Evolutionary conservation across 306 rosid genomes (phyloP).

Genomic region (Crataegus laevigata): DNA sequence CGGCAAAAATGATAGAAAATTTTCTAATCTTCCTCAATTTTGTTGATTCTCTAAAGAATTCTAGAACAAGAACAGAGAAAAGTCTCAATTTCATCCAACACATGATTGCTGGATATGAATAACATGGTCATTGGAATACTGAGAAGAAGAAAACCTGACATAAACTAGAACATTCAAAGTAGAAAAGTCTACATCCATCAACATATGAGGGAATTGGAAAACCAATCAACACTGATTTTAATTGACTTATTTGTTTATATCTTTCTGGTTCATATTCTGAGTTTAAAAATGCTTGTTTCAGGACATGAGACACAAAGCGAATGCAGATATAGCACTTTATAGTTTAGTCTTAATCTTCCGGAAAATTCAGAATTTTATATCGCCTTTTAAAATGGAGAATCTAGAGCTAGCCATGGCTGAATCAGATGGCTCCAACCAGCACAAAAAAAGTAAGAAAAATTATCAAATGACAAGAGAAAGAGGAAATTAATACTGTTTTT

Average conservation of each 20-base stretch:
- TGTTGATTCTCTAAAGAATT: too few species aligned
- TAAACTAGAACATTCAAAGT: not conserved
- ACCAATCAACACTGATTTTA: not conserved
- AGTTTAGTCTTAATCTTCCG: not conserved
- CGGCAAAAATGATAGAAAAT: too few species aligned
- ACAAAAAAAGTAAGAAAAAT: not conserved
- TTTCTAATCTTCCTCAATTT: too few species aligned
- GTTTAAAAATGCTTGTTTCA: conserved; percentile 7
- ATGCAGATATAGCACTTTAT: not conserved
- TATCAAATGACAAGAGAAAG: not conserved
- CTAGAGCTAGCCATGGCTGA: not conserved
- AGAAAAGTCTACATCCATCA: conserved; percentile 1
- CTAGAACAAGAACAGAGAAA: too few species aligned
- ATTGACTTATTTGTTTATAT: not conserved
- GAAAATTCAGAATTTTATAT: not conserved
- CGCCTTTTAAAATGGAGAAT: not conserved
- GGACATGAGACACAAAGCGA: conserved; percentile 2
- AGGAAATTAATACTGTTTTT: not conserved
- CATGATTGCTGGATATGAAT: not conserved
- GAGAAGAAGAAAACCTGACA: not conserved
- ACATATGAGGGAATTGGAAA: not conserved
- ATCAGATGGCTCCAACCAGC: not conserved
- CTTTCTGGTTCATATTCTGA: not conserved
- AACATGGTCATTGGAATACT: not conserved
- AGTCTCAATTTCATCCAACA: not conserved